Conservation (phyloP, 441 rosid genomes). For the Adansonia madagascariensis region DNA sequence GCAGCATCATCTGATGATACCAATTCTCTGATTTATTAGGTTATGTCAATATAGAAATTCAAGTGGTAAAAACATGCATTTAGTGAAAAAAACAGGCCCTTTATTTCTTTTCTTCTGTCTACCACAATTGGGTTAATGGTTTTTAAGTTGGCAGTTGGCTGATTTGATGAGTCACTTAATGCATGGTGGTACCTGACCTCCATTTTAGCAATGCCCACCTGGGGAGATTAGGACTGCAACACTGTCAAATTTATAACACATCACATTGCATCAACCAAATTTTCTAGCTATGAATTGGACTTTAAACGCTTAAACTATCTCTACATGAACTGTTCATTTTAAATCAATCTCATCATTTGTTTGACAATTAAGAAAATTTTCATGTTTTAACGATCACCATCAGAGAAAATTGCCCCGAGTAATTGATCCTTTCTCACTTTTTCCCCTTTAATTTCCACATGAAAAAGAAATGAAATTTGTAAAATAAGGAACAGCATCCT, state of each 20-base stretch:
- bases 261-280: not conserved
- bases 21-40: not conserved
- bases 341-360: not conserved
- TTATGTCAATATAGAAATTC: not conserved
- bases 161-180: constrained; percentile 12
- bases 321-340: not conserved
- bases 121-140: not conserved
- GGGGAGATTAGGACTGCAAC: not conserved
- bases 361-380: not conserved
- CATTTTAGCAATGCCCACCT: not conserved
- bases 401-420: not conserved
- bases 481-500: not conserved
- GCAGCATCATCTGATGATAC: not conserved
- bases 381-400: not conserved
- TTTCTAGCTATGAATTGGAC: not conserved
- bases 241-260: not conserved
- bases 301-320: not conserved
- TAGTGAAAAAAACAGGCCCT: not conserved
- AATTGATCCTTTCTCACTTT: not conserved
- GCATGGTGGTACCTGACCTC: not conserved
- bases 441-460: not conserved
- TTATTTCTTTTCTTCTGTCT: not conserved
- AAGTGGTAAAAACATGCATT: not conserved
- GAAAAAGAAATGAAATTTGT: not conserved
- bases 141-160: constrained; percentile 1